Evolutionary conservation across 148 eudicot species (phyloP).

Genomic region (Nepenthes mirabilis): DNA sequence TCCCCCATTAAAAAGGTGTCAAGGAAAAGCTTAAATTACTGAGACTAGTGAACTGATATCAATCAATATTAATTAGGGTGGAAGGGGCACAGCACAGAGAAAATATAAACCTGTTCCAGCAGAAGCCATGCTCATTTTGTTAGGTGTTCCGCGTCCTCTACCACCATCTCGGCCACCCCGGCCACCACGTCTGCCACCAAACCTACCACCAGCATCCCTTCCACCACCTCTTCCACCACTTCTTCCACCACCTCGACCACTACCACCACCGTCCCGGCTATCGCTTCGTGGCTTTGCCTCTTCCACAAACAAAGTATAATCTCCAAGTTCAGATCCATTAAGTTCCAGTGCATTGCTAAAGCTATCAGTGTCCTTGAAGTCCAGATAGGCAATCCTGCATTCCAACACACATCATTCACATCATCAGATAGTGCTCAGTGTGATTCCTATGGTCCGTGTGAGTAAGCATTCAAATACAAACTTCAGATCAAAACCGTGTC

Average conservation of each 20-base stretch:
- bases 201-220: conserved; percentile 14
- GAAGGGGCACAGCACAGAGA: no score
- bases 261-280: conserved; percentile 13
- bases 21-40: no score
- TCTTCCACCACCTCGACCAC: conserved; percentile 16
- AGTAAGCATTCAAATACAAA: no score
- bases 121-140: conserved; percentile 3
- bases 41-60: no score
- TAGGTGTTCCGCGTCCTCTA: conserved; percentile 10
- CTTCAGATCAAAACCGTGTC: no score
- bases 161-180: conserved; percentile 11
- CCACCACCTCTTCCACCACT: conserved; percentile 21
- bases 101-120: conserved; percentile 9
- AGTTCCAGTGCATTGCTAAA: conserved; percentile 46
- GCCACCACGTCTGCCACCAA: conserved; percentile 8
- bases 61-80: no score
- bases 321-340: conserved; percentile 37
- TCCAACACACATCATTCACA: background rate
- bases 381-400: conserved; percentile 57
- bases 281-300: conserved; percentile 60
- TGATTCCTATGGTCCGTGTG: background rate
- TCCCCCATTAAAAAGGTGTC: no score
- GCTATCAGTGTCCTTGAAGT: conserved; percentile 28
- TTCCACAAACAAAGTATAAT: conserved; percentile 26
- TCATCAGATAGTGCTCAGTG: background rate